Evolutionary conservation across 78 protist species (phyloP).

Genomic region (Protostelium mycophagum): DNA sequence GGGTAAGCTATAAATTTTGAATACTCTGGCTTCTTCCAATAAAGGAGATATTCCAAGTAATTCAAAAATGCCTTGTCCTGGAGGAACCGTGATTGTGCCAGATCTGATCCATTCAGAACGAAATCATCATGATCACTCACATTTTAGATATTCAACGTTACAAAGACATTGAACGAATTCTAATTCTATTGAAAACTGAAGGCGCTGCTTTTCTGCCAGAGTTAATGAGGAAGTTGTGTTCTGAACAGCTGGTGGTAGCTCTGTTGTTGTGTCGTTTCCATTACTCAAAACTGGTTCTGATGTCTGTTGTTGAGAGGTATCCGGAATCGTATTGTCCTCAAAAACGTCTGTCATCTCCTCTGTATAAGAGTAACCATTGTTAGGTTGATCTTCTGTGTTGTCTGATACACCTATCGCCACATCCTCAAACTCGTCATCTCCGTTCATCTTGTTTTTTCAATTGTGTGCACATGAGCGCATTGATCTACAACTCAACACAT

Average conservation of each 20-base stretch:
- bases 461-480: too few relatives aligned
- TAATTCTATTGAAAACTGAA: slow-evolving; percentile 48
- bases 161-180: slow-evolving; percentile 68
- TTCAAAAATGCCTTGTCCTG: slow-evolving; percentile 51
- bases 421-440: background rate
- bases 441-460: too few relatives aligned
- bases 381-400: background rate
- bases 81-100: slow-evolving; percentile 45
- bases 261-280: too few relatives aligned
- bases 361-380: background rate
- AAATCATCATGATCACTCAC: slow-evolving; percentile 8
- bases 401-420: background rate
- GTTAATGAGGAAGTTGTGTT: background rate
- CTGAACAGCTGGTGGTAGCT: too few relatives aligned
- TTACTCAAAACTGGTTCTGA: too few relatives aligned
- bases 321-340: background rate
- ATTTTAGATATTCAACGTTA: slow-evolving; percentile 53
- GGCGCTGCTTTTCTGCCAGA: background rate
- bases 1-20: slow-evolving; percentile 22
- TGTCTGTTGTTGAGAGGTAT: background rate
- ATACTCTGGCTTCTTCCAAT: slow-evolving; percentile 66
- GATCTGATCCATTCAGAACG: slow-evolving; percentile 1
- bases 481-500: too few relatives aligned
- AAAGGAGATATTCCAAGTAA: slow-evolving; percentile 43
- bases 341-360: background rate